phyloP scores from a whole-genome alignment of 2,329 filamentous ascomycete species.

The Colletotrichum agaves region DNA sequence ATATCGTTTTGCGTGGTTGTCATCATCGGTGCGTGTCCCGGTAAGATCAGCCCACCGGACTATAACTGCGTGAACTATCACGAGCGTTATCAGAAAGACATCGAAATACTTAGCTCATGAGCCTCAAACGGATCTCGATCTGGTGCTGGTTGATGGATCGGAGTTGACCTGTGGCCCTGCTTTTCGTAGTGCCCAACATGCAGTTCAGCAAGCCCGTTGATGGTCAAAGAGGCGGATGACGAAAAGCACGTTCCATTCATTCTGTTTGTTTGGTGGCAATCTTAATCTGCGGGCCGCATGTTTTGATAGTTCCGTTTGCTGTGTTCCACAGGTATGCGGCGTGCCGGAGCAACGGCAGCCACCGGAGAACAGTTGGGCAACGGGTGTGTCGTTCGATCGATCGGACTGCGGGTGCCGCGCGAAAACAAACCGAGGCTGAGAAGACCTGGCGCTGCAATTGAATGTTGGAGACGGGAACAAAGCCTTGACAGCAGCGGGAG shows the following conservation, averaged over 20 bases:
- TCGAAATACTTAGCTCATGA: neutral
- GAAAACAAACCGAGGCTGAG: slow-evolving; percentile 5
- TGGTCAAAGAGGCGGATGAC: slow-evolving; percentile 15
- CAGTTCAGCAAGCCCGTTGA: neutral
- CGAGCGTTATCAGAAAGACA: neutral
- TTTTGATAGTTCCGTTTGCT: slow-evolving; percentile 29
- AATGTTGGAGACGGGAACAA: slow-evolving; percentile 16
- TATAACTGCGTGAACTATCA: neutral
- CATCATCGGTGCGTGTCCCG: neutral
- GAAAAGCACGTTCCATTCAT: slow-evolving; percentile 29
- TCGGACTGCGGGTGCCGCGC: slow-evolving; percentile 18
- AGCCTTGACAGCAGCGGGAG: slow-evolving; percentile 16
- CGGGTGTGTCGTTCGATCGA: slow-evolving; percentile 22
- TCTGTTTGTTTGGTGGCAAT: slow-evolving; percentile 34
- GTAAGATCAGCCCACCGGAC: neutral
- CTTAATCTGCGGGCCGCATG: slow-evolving; percentile 27
- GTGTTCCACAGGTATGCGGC: slow-evolving; percentile 26
- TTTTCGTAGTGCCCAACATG: neutral
- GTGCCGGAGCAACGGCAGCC: slow-evolving; percentile 32
- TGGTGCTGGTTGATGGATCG: neutral
- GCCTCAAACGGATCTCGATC: slow-evolving; percentile 26
- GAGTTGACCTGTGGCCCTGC: neutral
- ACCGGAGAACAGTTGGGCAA: slow-evolving; percentile 19
- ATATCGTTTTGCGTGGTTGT: neutral
- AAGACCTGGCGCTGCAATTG: slow-evolving; percentile 5